Percentiles rank a stretch among this genome's conserved stretches.
These are phyloP conservation scores for Penicillium argentinense DNA, from an alignment of 495 filamentous ascomycete genomes.

Conservation along the genomic window DNA sequence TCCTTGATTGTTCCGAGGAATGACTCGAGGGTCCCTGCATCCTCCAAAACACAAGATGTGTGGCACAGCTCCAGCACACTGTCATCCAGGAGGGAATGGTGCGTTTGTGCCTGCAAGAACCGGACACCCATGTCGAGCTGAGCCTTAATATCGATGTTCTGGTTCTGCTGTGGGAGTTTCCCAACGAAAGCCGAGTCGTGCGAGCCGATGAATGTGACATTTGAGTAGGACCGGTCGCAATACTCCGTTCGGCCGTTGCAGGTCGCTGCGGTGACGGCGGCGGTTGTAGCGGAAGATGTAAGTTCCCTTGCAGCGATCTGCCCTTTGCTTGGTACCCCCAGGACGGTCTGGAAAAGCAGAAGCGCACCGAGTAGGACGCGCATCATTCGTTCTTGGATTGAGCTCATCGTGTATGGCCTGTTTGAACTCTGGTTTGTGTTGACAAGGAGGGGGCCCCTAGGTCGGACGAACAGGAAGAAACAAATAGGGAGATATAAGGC, in stretches of 20 bases:
- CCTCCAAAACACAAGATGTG: conserved; percentile 61
- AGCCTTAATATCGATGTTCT: conserved; percentile 62
- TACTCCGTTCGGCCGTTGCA: conserved; percentile 70
- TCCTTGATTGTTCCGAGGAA: conserved; percentile 59
- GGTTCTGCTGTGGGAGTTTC: conserved; percentile 61
- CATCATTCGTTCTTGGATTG: background rate
- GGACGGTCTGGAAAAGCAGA: conserved; percentile 11
- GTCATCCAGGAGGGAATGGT: conserved; percentile 40
- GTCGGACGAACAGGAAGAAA: background rate
- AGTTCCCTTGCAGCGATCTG: conserved; percentile 3
- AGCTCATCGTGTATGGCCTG: background rate
- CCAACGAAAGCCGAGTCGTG: conserved; percentile 69
- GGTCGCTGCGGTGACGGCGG: conserved; percentile 11
- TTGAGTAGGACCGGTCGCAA: conserved; percentile 61
- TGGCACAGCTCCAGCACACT: conserved; percentile 64
- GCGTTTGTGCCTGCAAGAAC: conserved; percentile 69
- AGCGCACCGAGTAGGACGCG: conserved; percentile 12
- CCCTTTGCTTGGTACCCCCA: background rate
- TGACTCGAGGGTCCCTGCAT: conserved; percentile 57
- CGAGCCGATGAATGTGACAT: conserved; percentile 67
- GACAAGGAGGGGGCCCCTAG: background rate
- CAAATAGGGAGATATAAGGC: background rate
- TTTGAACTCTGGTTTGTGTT: background rate
- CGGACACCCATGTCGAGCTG: conserved; percentile 69
- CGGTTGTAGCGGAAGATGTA: conserved; percentile 4